phyloP scores from a whole-genome alignment of 2,329 filamentous ascomycete species.

The Plenodomus biglobosus region DNA sequence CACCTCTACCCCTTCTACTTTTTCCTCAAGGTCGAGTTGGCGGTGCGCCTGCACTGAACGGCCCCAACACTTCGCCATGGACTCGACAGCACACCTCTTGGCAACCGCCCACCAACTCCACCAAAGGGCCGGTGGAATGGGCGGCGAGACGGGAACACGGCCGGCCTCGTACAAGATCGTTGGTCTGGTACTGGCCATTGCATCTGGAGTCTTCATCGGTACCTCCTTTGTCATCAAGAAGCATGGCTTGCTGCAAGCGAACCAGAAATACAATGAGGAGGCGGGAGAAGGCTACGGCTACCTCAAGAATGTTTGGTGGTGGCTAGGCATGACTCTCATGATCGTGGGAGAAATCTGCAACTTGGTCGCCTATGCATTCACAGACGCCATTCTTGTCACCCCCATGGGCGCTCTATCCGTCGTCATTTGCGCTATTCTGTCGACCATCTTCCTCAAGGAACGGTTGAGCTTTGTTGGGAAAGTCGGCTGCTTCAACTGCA shows the following conservation, averaged over 20 bases:
- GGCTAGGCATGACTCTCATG: constrained; percentile 94
- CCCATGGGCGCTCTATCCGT: constrained; percentile 89
- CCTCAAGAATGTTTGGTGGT: constrained; percentile 93
- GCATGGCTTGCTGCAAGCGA: constrained; percentile 83
- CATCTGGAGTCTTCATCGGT: constrained; percentile 90
- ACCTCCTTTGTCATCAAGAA: constrained; percentile 96
- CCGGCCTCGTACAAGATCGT: constrained; percentile 76
- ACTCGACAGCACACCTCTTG: constrained; percentile 43
- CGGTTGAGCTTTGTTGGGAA: constrained; percentile 93
- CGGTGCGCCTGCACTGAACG: constrained; percentile 17
- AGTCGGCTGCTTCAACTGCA: constrained; percentile 92
- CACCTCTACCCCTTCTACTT: constrained; percentile 1
- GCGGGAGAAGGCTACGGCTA: constrained; percentile 97
- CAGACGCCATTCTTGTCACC: constrained; percentile 93
- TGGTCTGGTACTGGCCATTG: constrained; percentile 81
- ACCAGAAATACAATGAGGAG: constrained; percentile 93
- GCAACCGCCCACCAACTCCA: constrained; percentile 49
- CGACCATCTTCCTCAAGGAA: constrained; percentile 94
- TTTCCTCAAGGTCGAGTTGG: constrained; percentile 9
- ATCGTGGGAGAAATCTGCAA: constrained; percentile 96
- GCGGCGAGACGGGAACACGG: constrained; percentile 39
- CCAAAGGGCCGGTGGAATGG: constrained; percentile 47
- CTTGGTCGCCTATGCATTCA: constrained; percentile 95
- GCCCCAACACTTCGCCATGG: constrained; percentile 44
- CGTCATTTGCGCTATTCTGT: constrained; percentile 87